Conservation (phyloP, 73 alveolate species). For the Tetrahymena elliotti region DNA sequence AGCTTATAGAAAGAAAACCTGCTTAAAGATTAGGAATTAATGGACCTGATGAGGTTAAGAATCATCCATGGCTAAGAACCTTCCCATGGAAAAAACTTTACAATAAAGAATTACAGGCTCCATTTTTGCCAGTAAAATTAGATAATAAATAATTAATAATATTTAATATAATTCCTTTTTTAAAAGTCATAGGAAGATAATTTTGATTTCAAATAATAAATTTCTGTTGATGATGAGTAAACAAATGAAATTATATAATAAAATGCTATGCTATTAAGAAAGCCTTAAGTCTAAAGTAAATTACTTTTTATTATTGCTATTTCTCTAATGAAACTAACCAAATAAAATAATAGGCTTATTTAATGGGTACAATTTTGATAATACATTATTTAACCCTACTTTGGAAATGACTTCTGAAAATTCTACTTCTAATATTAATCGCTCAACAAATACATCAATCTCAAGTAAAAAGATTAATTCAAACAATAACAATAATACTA, state of each 20-base stretch:
- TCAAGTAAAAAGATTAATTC: background rate
- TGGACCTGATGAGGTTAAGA: slow-evolving; percentile 75
- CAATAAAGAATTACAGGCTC: slow-evolving; percentile 73
- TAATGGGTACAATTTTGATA: background rate
- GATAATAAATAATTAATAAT: background rate
- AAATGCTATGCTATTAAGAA: background rate
- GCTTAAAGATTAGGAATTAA: slow-evolving; percentile 73
- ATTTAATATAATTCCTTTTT: background rate
- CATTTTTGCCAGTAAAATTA: slow-evolving; percentile 49
- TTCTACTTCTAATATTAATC: background rate
- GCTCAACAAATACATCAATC: background rate
- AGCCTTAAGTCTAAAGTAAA: background rate
- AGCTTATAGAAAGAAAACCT: slow-evolving; percentile 67
- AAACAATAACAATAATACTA: background rate
- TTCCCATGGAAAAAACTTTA: slow-evolving; percentile 77
- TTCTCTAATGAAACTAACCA: too few relatives aligned
- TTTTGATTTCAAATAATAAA: background rate
- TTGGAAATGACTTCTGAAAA: background rate
- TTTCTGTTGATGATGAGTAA: background rate
- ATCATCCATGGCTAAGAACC: slow-evolving; percentile 80
- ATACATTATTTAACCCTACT: background rate
- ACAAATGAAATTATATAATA: background rate
- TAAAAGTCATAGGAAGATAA: background rate
- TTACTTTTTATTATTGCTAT: background rate
- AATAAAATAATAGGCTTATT: background rate